These are phyloP conservation scores for Ceratocystis cacaofunesta DNA, from an alignment of 2,329 filamentous ascomycete species.

Conservation along the genomic window DNA sequence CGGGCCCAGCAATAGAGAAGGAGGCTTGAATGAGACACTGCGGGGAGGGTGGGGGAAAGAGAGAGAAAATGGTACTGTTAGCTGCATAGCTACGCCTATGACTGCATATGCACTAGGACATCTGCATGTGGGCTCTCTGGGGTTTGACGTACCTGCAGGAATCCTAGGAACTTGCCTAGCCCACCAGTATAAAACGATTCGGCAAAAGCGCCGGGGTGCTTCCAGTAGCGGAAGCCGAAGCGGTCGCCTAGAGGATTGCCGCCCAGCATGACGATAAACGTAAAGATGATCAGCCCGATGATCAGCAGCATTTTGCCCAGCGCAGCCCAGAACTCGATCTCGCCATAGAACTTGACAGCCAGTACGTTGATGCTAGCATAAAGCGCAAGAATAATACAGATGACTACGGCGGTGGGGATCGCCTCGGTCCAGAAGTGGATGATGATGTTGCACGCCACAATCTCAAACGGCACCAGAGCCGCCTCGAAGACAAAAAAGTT, in stretches of 20 bases:
- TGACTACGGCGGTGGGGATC: constrained; percentile 45
- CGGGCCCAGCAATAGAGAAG: constrained; percentile 53
- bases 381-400: constrained; percentile 36
- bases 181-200: constrained; percentile 47
- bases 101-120: not conserved
- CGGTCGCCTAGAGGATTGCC: constrained; percentile 59
- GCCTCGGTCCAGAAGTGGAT: constrained; percentile 48
- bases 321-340: constrained; percentile 63
- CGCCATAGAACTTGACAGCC: constrained; percentile 60
- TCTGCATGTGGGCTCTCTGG: not conserved
- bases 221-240: constrained; percentile 57
- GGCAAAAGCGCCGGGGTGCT: constrained; percentile 54
- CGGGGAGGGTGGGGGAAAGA: constrained; percentile 24
- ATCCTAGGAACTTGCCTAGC: constrained; percentile 61
- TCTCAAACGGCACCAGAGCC: constrained; percentile 50
- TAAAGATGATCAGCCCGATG: constrained; percentile 57
- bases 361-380: constrained; percentile 51
- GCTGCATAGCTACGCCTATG: not conserved
- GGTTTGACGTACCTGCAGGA: constrained; percentile 25
- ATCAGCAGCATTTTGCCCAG: constrained; percentile 59
- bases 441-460: constrained; percentile 49
- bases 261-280: constrained; percentile 70
- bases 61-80: not conserved
- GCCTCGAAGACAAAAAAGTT: constrained; percentile 62
- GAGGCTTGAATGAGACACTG: constrained; percentile 58